phyloP scores from a whole-genome alignment of 257 asterid genomes.

The Solanum medicagineum region DNA sequence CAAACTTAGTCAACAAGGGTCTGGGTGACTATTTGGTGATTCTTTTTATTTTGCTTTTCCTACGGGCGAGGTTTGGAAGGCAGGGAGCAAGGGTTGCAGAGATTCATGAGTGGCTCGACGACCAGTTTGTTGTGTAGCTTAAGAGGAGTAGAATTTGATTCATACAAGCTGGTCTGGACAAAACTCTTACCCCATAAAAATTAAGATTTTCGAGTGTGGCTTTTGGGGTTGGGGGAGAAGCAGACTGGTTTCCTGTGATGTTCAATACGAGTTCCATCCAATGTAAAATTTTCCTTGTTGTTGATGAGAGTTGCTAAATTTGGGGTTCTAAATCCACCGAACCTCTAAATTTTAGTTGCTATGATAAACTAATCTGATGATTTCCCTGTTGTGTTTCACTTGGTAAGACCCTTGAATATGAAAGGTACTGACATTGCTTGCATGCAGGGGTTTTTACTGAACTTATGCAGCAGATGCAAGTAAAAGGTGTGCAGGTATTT shows the following conservation, averaged over 20 bases:
- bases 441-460: constrained; percentile 93
- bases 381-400: not conserved
- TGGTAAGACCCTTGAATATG: not conserved
- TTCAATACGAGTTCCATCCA: not conserved
- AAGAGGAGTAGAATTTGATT: not conserved
- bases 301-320: not conserved
- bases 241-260: not conserved
- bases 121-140: not conserved
- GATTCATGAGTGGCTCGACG: not conserved
- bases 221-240: not conserved
- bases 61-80: not conserved
- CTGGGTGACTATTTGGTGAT: not conserved
- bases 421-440: constrained; percentile 7
- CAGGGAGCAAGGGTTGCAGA: not conserved
- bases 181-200: not conserved
- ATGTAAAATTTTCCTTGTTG: not conserved
- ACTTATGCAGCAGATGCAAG: constrained; percentile 98
- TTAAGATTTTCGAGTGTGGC: not conserved
- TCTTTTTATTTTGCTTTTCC: not conserved
- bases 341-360: not conserved
- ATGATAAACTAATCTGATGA: not conserved
- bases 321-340: not conserved
- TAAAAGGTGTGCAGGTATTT: constrained; percentile 93
- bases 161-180: not conserved
- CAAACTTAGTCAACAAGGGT: not conserved